A percentile compares a stretch with the other conserved stretches of the same genome.
phyloP scores from a whole-genome alignment of 805 yeast species.

The Teunomyces pallodes region DNA sequence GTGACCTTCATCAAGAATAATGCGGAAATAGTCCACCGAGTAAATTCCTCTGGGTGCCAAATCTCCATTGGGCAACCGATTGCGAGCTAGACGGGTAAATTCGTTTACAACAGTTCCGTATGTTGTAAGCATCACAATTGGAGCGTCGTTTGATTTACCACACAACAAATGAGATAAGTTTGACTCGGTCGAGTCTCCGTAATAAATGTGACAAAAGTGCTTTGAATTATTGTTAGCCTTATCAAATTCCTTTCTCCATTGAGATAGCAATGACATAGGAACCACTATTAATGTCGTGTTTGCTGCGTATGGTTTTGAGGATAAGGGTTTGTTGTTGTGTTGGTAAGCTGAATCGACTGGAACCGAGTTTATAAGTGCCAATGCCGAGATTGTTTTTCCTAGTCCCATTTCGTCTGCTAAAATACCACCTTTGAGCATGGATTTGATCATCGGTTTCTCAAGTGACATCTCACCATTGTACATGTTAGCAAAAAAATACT shows the following conservation, averaged over 20 bases:
- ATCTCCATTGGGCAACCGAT: constrained; percentile 24
- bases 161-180: constrained; percentile 50
- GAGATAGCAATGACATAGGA: constrained; percentile 88
- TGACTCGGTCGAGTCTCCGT: constrained; percentile 60
- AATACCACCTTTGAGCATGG: constrained; percentile 75
- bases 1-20: constrained; percentile 89
- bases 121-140: constrained; percentile 74
- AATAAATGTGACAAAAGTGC: constrained; percentile 59
- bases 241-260: constrained; percentile 83
- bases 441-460: constrained; percentile 61
- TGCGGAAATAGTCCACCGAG: constrained; percentile 69
- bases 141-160: constrained; percentile 42
- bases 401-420: constrained; percentile 97
- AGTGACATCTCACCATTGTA: constrained; percentile 77
- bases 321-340: constrained; percentile 7
- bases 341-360: constrained; percentile 45
- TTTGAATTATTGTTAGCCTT: constrained; percentile 49
- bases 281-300: constrained; percentile 76
- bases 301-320: constrained; percentile 53
- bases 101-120: constrained; percentile 86
- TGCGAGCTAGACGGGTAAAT: constrained; percentile 47
- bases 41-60: constrained; percentile 54
- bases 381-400: constrained; percentile 86
- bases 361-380: constrained; percentile 66
- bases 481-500: constrained; percentile 68